Evolutionary conservation across 2,329 filamentous ascomycete species (phyloP).

Genomic region (Diplodia sapinea): DNA sequence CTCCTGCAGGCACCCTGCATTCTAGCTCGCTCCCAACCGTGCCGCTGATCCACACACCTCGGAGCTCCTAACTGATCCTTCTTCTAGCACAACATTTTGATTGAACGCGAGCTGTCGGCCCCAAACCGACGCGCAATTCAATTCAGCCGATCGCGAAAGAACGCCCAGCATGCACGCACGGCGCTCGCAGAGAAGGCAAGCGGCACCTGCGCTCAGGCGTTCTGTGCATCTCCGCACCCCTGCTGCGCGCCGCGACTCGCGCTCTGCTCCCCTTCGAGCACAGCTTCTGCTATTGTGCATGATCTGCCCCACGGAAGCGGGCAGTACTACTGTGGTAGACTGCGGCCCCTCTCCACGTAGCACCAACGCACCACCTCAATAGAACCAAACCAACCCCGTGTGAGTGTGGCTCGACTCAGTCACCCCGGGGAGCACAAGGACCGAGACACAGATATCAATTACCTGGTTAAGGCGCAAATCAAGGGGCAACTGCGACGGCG

Average conservation of each 20-base stretch:
- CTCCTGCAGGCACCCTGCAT: constrained; percentile 10
- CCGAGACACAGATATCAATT: background rate
- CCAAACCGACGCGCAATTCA: constrained; percentile 20
- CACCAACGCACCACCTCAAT: background rate
- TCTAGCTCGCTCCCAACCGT: constrained; percentile 14
- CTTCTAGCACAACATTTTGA: background rate
- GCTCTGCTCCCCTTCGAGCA: background rate
- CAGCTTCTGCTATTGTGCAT: background rate
- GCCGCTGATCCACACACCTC: constrained; percentile 15
- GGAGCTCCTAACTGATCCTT: background rate
- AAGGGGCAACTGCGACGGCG: background rate
- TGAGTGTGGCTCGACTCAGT: background rate
- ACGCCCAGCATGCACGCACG: background rate
- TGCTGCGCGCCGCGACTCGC: background rate
- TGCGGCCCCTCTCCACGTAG: background rate
- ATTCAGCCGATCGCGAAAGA: background rate
- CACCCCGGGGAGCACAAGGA: background rate
- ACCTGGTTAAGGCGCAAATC: background rate
- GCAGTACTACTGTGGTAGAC: background rate
- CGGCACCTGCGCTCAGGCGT: background rate
- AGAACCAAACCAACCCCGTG: background rate
- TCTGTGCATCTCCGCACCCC: background rate
- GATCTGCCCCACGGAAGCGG: background rate
- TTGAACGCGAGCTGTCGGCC: background rate
- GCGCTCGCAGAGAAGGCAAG: background rate